A percentile compares a stretch with the other conserved stretches of the same genome.
phyloP scores from a whole-genome alignment of 2,329 filamentous ascomycete species.

The Cladosporium sp. region DNA sequence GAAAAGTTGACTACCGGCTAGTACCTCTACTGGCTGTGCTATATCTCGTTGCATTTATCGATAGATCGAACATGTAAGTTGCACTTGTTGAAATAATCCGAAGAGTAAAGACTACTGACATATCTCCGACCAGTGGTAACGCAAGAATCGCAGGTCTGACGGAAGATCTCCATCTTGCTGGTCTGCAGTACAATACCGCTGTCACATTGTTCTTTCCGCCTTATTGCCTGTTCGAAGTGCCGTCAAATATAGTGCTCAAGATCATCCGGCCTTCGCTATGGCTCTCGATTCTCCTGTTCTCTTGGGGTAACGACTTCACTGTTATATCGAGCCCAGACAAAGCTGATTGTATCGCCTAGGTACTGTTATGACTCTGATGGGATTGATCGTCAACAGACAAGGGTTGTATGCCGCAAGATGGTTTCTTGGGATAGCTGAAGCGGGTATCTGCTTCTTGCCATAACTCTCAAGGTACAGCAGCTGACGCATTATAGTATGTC shows the following conservation, averaged over 20 bases:
- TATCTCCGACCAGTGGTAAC: conserved; percentile 27
- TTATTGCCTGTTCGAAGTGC: conserved; percentile 44
- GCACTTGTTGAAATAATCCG: background rate
- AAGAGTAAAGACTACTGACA: background rate
- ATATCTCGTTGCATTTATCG: conserved; percentile 59
- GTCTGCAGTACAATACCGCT: conserved; percentile 61
- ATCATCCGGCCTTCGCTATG: conserved; percentile 29
- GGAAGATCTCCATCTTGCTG: conserved; percentile 28
- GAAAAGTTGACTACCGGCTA: conserved; percentile 49
- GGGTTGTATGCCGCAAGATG: conserved; percentile 24
- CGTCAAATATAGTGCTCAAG: conserved; percentile 28
- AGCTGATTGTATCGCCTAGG: background rate
- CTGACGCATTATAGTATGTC: background rate
- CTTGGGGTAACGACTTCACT: conserved; percentile 26
- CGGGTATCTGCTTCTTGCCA: conserved; percentile 20
- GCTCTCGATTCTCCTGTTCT: conserved; percentile 30
- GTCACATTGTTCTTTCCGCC: conserved; percentile 63
- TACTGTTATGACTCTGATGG: conserved; percentile 17
- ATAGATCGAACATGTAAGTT: conserved; percentile 41
- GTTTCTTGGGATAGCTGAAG: conserved; percentile 27
- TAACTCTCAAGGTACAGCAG: background rate
- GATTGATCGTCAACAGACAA: conserved; percentile 27
- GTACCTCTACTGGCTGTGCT: conserved; percentile 43
- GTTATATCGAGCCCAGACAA: background rate
- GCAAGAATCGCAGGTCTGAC: conserved; percentile 32